phyloP scores from a whole-genome alignment of 1,139 yeast species.

The Blastobotrys apis region DNA sequence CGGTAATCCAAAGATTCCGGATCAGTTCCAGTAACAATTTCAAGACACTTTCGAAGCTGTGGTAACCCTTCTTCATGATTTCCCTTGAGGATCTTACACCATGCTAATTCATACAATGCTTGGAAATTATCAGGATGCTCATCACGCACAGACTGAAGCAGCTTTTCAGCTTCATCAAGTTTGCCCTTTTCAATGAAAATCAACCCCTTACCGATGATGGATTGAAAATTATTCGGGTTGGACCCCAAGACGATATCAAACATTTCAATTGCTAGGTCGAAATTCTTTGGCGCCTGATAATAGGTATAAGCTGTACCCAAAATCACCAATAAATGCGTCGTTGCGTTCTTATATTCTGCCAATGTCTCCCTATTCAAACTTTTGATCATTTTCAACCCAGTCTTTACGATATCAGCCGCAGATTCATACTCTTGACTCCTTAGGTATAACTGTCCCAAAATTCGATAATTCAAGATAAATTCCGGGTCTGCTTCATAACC shows the following conservation, averaged over 20 bases:
- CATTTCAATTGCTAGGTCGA: conserved; percentile 63
- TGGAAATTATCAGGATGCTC: conserved; percentile 52
- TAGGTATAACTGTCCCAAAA: conserved; percentile 58
- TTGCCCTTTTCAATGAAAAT: conserved; percentile 66
- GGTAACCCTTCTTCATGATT: conserved; percentile 52
- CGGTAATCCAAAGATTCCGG: conserved; percentile 50
- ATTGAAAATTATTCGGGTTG: conserved; percentile 52
- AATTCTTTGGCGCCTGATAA: conserved; percentile 87
- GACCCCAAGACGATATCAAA: conserved; percentile 57
- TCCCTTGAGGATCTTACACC: conserved; percentile 66
- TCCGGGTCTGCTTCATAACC: conserved; percentile 48
- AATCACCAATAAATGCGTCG: conserved; percentile 56
- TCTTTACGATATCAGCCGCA: conserved; percentile 57
- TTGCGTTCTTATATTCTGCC: conserved; percentile 47
- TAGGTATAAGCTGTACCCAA: conserved; percentile 78
- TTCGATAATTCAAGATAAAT: conserved; percentile 60
- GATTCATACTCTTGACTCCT: conserved; percentile 59
- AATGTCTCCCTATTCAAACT: conserved; percentile 47
- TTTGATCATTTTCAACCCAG: conserved; percentile 52
- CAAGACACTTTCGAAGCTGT: conserved; percentile 45
- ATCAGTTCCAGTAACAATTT: conserved; percentile 47
- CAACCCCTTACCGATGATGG: conserved; percentile 77
- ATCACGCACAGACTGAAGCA: conserved; percentile 50
- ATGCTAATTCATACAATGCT: conserved; percentile 67
- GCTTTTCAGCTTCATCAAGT: conserved; percentile 47